Evolutionary conservation across 371 early-diverging fungal species (phyloP).

Genomic region (Funneliformis caledonium): DNA sequence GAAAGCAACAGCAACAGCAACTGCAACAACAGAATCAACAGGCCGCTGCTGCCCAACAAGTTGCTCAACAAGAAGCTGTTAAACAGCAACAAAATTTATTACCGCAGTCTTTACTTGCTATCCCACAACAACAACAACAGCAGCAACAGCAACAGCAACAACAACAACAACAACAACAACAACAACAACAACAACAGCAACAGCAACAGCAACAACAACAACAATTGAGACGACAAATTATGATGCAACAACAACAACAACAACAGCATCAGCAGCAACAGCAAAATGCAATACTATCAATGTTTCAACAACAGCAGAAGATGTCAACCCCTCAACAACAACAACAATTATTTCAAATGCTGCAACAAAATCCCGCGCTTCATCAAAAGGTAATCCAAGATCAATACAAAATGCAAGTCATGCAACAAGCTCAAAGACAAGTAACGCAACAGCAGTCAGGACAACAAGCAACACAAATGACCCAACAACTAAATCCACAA

Average conservation of each 20-base stretch:
- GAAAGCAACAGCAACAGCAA: not conserved
- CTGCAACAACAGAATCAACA: conserved; percentile 13
- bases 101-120: not conserved
- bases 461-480: not conserved
- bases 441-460: not conserved
- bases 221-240: not conserved
- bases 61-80: not conserved
- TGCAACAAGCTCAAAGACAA: not conserved
- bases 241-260: not conserved
- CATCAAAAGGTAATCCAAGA: not conserved
- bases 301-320: too few relatives aligned
- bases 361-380: not conserved
- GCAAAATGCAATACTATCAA: not conserved
- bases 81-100: conserved; percentile 6
- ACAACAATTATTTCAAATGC: not conserved
- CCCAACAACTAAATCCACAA: not conserved
- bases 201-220: not conserved
- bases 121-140: conserved; percentile 9
- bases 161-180: not conserved
- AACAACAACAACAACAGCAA: conserved; percentile 7
- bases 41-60: not conserved
- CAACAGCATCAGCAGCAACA: not conserved
- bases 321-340: not conserved
- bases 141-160: conserved; percentile 5
- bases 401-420: not conserved